phyloP scores from a whole-genome alignment of 176 grass and related monocot genomes.

The Phyllostachys edulis region DNA sequence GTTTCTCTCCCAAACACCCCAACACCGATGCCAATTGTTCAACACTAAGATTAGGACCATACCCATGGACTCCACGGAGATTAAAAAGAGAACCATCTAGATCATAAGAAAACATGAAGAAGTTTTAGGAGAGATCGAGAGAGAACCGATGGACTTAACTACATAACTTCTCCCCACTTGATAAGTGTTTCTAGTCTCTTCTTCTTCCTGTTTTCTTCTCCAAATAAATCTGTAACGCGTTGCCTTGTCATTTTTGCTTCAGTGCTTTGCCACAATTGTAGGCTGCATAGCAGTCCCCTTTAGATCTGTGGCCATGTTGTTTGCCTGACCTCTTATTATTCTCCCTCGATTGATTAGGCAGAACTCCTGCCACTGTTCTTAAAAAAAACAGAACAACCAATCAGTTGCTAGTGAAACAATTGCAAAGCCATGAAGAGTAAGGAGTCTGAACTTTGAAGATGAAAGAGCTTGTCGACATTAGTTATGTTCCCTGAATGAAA shows the following conservation, averaged over 20 bases:
- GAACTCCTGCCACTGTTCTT: neutral
- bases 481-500: conserved; percentile 8
- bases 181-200: no score
- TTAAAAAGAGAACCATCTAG: neutral
- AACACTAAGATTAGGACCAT: no score
- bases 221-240: neutral
- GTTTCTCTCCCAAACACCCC: no score
- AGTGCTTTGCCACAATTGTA: neutral
- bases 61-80: no score
- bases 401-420: neutral
- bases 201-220: no score
- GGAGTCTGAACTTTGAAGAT: neutral
- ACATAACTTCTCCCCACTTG: no score
- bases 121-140: neutral
- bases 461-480: neutral
- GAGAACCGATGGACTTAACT: neutral
- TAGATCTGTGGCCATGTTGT: neutral
- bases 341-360: neutral
- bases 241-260: neutral
- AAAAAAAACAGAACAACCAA: neutral
- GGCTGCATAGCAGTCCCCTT: neutral
- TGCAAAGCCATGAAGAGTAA: neutral
- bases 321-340: neutral
- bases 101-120: neutral
- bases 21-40: no score